Percentiles rank a stretch among this genome's conserved stretches.
phyloP scores from a whole-genome alignment of 306 rosid genomes.

The Myrica gale region DNA sequence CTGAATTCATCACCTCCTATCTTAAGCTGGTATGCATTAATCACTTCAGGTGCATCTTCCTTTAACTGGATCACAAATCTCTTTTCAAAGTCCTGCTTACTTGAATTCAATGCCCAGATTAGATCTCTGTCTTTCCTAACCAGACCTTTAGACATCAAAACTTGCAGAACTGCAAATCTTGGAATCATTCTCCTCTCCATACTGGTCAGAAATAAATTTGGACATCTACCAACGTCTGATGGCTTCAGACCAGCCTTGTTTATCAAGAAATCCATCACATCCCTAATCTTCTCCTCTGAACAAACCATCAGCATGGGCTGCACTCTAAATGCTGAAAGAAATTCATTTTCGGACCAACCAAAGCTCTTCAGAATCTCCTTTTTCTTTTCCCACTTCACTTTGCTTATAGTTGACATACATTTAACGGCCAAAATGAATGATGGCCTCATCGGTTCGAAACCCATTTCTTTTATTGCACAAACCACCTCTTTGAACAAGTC shows the following conservation, averaged over 20 bases:
- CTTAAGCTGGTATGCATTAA: not conserved
- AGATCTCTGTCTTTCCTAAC: not conserved
- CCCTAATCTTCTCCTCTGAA: not conserved
- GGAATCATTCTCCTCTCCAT: constrained; percentile 7
- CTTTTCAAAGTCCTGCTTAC: not conserved
- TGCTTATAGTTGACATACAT: not conserved
- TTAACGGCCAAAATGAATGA: not conserved
- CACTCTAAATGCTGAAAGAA: not conserved
- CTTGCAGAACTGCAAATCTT: constrained; percentile 4
- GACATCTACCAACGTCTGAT: constrained; percentile 2
- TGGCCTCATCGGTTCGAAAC: not conserved
- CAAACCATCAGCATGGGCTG: not conserved
- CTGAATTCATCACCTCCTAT: not conserved
- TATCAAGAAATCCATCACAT: constrained; percentile 5
- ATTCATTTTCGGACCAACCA: not conserved
- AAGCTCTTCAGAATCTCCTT: not conserved
- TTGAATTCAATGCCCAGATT: not conserved
- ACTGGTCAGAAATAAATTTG: constrained; percentile 1
- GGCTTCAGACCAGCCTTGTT: not conserved
- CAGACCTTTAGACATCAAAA: constrained; percentile 8
- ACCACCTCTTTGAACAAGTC: constrained; percentile 5
- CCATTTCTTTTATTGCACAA: not conserved
- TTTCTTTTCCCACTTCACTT: constrained; percentile 5
- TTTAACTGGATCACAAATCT: not conserved
- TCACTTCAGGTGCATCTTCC: not conserved